These are phyloP conservation scores for Pachyrhizus erosus DNA, from an alignment of 306 rosid genomes.

Conservation along the genomic window DNA sequence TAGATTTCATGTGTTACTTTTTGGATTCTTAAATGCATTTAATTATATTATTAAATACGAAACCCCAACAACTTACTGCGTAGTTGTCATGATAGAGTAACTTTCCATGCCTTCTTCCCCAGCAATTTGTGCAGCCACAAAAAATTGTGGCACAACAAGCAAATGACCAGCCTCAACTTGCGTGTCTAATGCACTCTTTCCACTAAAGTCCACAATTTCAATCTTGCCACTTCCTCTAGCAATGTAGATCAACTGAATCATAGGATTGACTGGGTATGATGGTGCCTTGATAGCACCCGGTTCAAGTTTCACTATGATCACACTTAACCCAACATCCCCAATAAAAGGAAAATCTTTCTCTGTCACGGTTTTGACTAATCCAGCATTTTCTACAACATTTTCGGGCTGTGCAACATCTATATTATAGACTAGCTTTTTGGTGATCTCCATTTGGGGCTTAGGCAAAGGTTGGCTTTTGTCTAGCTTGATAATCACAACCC, in stretches of 20 bases:
- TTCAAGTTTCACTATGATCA: constrained; percentile 49
- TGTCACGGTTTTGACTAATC: constrained; percentile 45
- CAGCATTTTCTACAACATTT: constrained; percentile 27
- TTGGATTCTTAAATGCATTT: background rate
- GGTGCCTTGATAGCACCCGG: constrained; percentile 54
- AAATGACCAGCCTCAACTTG: constrained; percentile 60
- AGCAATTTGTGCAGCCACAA: constrained; percentile 55
- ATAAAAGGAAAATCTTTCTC: constrained; percentile 56
- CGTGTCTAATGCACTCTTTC: constrained; percentile 49
- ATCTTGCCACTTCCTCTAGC: constrained; percentile 55
- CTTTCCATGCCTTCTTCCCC: constrained; percentile 61
- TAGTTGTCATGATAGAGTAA: constrained; percentile 38
- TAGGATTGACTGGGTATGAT: constrained; percentile 37
- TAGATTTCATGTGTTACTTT: background rate
- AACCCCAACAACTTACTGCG: constrained; percentile 45
- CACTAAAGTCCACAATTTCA: constrained; percentile 58
- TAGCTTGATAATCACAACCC: constrained; percentile 49
- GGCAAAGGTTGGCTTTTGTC: constrained; percentile 44
- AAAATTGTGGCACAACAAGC: constrained; percentile 63
- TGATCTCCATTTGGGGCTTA: constrained; percentile 33
- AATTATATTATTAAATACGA: background rate
- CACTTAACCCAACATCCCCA: constrained; percentile 58
- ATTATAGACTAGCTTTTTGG: constrained; percentile 48
- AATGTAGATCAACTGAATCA: constrained; percentile 58
- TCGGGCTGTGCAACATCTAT: constrained; percentile 43